These are phyloP conservation scores for Apiospora sp. DNA, from an alignment of 2,329 filamentous ascomycete genomes.

Conservation along the genomic window DNA sequence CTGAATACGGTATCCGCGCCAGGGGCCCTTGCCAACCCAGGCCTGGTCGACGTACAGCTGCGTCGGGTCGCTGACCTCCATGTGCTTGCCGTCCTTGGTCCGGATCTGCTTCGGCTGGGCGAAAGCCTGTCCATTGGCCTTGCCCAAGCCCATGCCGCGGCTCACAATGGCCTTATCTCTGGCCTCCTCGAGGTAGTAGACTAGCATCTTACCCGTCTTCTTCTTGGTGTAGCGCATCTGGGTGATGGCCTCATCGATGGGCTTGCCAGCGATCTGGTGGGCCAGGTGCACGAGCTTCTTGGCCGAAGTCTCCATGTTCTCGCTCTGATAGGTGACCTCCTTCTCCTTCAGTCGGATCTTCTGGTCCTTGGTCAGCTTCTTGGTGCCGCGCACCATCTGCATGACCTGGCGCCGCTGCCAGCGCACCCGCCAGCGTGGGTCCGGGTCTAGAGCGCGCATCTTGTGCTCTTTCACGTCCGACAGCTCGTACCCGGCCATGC, in stretches of 20 bases:
- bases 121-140: slow-evolving; percentile 49
- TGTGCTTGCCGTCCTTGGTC: slow-evolving; percentile 77
- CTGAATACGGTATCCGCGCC: slow-evolving; percentile 64
- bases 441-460: slow-evolving; percentile 75
- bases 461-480: slow-evolving; percentile 55
- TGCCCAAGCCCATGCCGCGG: slow-evolving; percentile 82
- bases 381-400: slow-evolving; percentile 73
- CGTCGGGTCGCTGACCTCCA: slow-evolving; percentile 77
- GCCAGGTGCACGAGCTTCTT: slow-evolving; percentile 93
- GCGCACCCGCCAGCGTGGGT: slow-evolving; percentile 72
- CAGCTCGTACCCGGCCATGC: slow-evolving; percentile 31
- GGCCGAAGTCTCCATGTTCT: slow-evolving; percentile 80
- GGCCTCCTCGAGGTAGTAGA: slow-evolving; percentile 81
- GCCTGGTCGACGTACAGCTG: slow-evolving; percentile 90
- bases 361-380: slow-evolving; percentile 71
- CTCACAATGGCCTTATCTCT: slow-evolving; percentile 81
- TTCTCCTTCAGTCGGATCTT: slow-evolving; percentile 72
- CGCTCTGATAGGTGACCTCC: slow-evolving; percentile 65
- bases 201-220: slow-evolving; percentile 83
- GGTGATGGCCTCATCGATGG: slow-evolving; percentile 88
- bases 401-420: slow-evolving; percentile 90
- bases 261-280: slow-evolving; percentile 90
- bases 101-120: slow-evolving; percentile 65
- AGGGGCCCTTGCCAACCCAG: slow-evolving; percentile 84
- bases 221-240: slow-evolving; percentile 98